Evolutionary conservation across 1,139 yeast species (phyloP).

Genomic region (Komagataea norvegica): DNA sequence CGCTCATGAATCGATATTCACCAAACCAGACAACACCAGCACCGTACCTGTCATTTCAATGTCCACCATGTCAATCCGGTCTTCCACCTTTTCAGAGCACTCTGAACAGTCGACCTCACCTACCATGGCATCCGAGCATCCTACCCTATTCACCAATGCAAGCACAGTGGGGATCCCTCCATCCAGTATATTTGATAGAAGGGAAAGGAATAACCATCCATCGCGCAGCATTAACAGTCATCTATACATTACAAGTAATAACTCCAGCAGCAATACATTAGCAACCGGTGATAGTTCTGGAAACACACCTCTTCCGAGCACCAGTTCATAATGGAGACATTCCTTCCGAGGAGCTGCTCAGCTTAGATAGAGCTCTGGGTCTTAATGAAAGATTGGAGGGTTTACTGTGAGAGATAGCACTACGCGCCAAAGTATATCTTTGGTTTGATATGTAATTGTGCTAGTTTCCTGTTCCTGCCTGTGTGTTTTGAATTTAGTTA

Average conservation of each 20-base stretch:
- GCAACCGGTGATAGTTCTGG: constrained; percentile 1
- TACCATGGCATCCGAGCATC: constrained; percentile 35
- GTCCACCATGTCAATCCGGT: constrained; percentile 39
- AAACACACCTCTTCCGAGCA: too few relatives aligned
- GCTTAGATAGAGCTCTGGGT: too few relatives aligned
- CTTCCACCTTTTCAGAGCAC: constrained; percentile 33
- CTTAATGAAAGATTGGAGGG: too few relatives aligned
- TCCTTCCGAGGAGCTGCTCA: too few relatives aligned
- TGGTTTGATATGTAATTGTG: too few relatives aligned
- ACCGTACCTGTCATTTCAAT: constrained; percentile 51
- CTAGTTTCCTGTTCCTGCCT: too few relatives aligned
- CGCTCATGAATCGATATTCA: constrained; percentile 13
- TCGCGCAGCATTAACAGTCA: constrained; percentile 10
- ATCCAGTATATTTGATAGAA: constrained; percentile 54
- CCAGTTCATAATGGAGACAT: too few relatives aligned
- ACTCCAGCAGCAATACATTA: constrained; percentile 15
- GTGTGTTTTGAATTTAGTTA: too few relatives aligned
- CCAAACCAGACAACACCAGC: constrained; percentile 37
- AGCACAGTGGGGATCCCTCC: constrained; percentile 63
- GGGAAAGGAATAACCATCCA: constrained; percentile 14
- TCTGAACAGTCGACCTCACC: constrained; percentile 37
- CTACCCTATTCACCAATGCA: constrained; percentile 55
- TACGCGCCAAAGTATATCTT: too few relatives aligned
- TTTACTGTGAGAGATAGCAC: too few relatives aligned
- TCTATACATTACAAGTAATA: constrained; percentile 13